Conservation (phyloP, 1,284 basidiomycete species). For the Macrocystidia cucumis region DNA sequence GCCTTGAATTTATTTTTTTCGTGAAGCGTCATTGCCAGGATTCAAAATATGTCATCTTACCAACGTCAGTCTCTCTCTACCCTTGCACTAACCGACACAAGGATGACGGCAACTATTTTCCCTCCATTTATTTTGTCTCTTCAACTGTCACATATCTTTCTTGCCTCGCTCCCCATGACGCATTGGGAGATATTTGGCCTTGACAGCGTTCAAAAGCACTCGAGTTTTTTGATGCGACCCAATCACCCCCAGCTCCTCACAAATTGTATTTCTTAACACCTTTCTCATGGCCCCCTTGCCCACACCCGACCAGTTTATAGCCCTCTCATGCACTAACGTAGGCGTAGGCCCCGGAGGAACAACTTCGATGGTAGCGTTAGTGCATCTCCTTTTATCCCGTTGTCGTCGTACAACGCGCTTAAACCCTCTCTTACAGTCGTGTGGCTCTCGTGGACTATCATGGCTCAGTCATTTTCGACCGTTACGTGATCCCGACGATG, state of each 20-base stretch:
- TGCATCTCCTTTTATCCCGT: constrained; percentile 10
- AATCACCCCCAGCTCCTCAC: not conserved
- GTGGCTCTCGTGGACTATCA: constrained; percentile 58
- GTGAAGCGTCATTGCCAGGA: constrained; percentile 13
- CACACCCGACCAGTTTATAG: constrained; percentile 37
- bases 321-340: constrained; percentile 54
- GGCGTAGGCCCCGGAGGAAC: constrained; percentile 71
- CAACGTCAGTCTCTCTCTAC: constrained; percentile 18
- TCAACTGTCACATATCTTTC: constrained; percentile 13
- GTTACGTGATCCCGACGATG: constrained; percentile 61
- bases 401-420: constrained; percentile 5
- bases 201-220: too few species aligned
- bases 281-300: constrained; percentile 28
- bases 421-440: constrained; percentile 31
- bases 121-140: constrained; percentile 12
- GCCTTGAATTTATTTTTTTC: constrained; percentile 9
- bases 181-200: too few species aligned
- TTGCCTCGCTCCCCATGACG: too few species aligned
- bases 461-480: constrained; percentile 50
- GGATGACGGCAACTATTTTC: constrained; percentile 18
- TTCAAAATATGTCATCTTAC: constrained; percentile 17
- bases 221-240: too few species aligned
- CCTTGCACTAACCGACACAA: too few species aligned
- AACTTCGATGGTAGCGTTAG: constrained; percentile 71
- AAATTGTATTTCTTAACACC: constrained; percentile 5